Percentiles rank a stretch among this genome's conserved stretches.
Evolutionary conservation across 768 basidiomycete species (phyloP).

Genomic region (Suillus variegatus): DNA sequence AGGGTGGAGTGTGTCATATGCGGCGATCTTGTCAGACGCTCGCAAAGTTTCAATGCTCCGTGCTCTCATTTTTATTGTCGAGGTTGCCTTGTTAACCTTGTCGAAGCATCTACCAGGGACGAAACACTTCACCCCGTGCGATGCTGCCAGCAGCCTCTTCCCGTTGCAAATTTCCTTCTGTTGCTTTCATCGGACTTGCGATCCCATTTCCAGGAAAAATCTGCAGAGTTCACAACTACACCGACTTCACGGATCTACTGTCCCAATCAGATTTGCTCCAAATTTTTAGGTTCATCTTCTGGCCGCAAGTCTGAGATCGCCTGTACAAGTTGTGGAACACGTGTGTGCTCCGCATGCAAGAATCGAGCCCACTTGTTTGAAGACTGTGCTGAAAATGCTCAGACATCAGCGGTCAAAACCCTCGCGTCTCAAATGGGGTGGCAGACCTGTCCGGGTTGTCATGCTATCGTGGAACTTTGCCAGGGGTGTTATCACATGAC

Average conservation of each 20-base stretch:
- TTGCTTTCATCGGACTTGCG: constrained; percentile 33
- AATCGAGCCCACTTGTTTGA: constrained; percentile 40
- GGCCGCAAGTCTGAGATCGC: constrained; percentile 17
- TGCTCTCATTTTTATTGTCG: constrained; percentile 51
- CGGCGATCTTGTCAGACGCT: constrained; percentile 30
- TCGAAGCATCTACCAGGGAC: constrained; percentile 44
- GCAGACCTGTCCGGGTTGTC: constrained; percentile 67
- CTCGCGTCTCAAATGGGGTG: constrained; percentile 49
- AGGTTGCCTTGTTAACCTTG: constrained; percentile 44
- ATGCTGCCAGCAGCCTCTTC: constrained; percentile 46
- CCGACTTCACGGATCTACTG: constrained; percentile 50
- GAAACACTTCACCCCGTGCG: constrained; percentile 54
- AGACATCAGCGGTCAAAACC: constrained; percentile 41
- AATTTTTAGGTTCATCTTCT: constrained; percentile 48
- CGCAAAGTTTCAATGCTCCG: constrained; percentile 36
- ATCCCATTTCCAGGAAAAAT: constrained; percentile 41
- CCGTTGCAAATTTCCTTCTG: constrained; percentile 23
- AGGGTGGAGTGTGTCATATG: constrained; percentile 45
- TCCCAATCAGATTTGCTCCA: constrained; percentile 49
- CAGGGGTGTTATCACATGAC: constrained; percentile 68
- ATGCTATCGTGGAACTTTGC: constrained; percentile 54
- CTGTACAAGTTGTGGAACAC: constrained; percentile 43
- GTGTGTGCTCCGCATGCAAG: constrained; percentile 53
- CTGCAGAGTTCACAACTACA: constrained; percentile 46
- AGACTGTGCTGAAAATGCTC: constrained; percentile 44